Conservation (phyloP, 495 filamentous ascomycete species). For the Astrothelium subdiscretum region DNA sequence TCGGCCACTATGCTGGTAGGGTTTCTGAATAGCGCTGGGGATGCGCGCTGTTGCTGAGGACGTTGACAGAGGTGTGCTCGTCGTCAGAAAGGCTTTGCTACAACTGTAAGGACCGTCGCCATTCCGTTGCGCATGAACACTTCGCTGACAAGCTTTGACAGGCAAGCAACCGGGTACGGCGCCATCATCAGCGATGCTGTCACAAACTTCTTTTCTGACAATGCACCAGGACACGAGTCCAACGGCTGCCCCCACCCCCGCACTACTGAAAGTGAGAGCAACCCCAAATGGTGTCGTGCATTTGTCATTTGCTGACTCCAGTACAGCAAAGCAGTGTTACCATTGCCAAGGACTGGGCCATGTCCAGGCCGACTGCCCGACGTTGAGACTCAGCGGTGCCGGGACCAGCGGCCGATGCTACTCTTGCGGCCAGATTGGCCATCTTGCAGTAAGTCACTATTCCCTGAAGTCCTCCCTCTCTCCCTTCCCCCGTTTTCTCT, state of each 20-base stretch:
- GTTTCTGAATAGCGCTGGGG: conserved; percentile 12
- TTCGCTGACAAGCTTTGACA: conserved; percentile 8
- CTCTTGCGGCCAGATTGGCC: conserved; percentile 83
- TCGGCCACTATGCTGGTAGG: conserved; percentile 89
- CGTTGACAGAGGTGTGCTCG: conserved; percentile 71
- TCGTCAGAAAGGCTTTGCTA: conserved; percentile 97
- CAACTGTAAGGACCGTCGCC: conserved; percentile 60
- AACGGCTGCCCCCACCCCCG: conserved; percentile 92
- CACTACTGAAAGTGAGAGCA: conserved; percentile 72
- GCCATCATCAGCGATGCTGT: background rate
- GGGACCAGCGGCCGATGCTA: conserved; percentile 82
- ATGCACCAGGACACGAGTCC: conserved; percentile 75
- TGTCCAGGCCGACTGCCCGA: conserved; percentile 98
- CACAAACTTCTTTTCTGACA: background rate
- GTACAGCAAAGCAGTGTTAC: conserved; percentile 91
- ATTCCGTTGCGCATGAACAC: conserved; percentile 36
- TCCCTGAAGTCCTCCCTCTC: background rate
- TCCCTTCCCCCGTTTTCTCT: background rate
- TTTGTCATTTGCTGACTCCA: conserved; percentile 20
- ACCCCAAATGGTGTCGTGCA: background rate
- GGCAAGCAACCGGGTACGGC: conserved; percentile 30
- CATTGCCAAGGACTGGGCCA: conserved; percentile 98
- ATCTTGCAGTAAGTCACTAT: conserved; percentile 58
- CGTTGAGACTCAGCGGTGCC: conserved; percentile 76
- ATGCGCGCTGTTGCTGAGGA: conserved; percentile 3